Percentiles rank a stretch among this genome's conserved stretches.
phyloP scores from a whole-genome alignment of 2,329 filamentous ascomycete species.

The Magnaporthales sp. region DNA sequence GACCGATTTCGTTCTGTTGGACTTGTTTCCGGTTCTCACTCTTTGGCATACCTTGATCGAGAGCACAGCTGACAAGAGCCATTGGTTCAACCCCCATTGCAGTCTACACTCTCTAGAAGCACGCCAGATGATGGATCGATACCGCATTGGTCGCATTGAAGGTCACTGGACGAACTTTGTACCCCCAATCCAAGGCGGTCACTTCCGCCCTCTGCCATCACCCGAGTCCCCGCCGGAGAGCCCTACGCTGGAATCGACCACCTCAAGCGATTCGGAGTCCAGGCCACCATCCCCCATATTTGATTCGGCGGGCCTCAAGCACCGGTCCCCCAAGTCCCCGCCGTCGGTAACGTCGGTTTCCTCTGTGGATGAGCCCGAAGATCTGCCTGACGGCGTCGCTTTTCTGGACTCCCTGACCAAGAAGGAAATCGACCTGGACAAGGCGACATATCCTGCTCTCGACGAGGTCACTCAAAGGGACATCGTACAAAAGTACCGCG shows the following conservation, averaged over 20 bases:
- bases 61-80: not conserved
- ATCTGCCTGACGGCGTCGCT: slow-evolving; percentile 41
- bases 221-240: not conserved
- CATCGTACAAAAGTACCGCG: slow-evolving; percentile 76
- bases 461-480: slow-evolving; percentile 64
- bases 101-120: slow-evolving; percentile 80
- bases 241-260: slow-evolving; percentile 28
- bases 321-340: slow-evolving; percentile 13
- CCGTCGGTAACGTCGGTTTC: slow-evolving; percentile 21
- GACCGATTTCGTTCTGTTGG: not conserved
- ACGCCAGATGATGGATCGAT: slow-evolving; percentile 66
- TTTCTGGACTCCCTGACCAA: slow-evolving; percentile 66
- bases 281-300: slow-evolving; percentile 41
- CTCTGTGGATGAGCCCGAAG: slow-evolving; percentile 38
- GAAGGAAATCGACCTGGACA: slow-evolving; percentile 67
- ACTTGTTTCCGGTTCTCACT: not conserved
- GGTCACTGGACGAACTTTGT: slow-evolving; percentile 80
- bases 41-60: not conserved
- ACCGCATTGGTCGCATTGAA: slow-evolving; percentile 74
- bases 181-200: slow-evolving; percentile 85
- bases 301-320: slow-evolving; percentile 25
- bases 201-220: slow-evolving; percentile 46
- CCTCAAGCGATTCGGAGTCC: slow-evolving; percentile 13
- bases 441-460: slow-evolving; percentile 71
- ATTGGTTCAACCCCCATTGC: slow-evolving; percentile 8